phyloP scores from a whole-genome alignment of 2,329 filamentous ascomycete species.

The Cladorrhinum sp. region DNA sequence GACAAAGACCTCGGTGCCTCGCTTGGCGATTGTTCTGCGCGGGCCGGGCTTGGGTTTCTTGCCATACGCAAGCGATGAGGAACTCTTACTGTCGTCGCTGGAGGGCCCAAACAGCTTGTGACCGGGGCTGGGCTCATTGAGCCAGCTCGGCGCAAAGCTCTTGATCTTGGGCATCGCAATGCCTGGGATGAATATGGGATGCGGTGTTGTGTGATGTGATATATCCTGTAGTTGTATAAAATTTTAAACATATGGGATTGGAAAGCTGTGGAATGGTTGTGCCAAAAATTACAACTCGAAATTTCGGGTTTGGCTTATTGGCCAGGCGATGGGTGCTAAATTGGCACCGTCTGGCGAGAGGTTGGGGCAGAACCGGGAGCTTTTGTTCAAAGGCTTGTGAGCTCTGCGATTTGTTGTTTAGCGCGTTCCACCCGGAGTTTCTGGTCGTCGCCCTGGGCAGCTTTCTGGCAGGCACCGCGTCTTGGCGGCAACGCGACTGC shows the following conservation, averaged over 20 bases:
- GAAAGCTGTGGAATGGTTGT: neutral
- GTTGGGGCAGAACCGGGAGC: neutral
- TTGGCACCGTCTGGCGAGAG: neutral
- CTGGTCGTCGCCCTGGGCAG: conserved; percentile 1
- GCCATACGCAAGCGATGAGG: conserved; percentile 35
- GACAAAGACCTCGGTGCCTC: conserved; percentile 85
- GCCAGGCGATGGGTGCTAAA: neutral
- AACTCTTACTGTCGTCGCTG: conserved; percentile 32
- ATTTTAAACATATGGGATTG: neutral
- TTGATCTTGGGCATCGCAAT: conserved; percentile 76
- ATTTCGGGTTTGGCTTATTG: neutral
- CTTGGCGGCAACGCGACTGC: conserved; percentile 3
- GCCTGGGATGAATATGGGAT: neutral
- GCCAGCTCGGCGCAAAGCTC: conserved; percentile 83
- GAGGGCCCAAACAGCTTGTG: conserved; percentile 69
- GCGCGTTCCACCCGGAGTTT: neutral
- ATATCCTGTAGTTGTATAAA: neutral
- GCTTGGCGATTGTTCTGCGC: conserved; percentile 68
- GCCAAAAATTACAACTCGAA: neutral
- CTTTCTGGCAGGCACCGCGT: conserved; percentile 4
- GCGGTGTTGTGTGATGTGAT: neutral
- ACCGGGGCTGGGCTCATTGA: conserved; percentile 73
- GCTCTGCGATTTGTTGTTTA: conserved; percentile 5
- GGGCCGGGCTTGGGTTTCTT: conserved; percentile 48
- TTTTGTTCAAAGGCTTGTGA: neutral